Evolutionary conservation across 2,329 filamentous ascomycete genomes (phyloP).

Genomic region (Hypoxylon sp.): DNA sequence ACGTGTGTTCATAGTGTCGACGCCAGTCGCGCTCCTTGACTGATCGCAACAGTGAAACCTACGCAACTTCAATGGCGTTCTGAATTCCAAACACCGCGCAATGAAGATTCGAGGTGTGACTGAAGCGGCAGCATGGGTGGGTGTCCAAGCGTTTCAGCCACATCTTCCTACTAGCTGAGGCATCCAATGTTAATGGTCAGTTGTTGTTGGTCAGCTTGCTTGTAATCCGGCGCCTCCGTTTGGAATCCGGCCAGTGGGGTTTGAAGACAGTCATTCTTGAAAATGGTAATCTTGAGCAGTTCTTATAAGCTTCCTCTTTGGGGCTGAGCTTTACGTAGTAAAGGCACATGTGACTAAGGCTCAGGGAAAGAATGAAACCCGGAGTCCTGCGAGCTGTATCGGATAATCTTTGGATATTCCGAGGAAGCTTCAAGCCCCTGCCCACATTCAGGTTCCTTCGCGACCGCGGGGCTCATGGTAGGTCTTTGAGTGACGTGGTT

Average conservation of each 20-base stretch:
- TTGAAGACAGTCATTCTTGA: conserved; percentile 11
- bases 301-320: conserved; percentile 18
- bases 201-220: conserved; percentile 20
- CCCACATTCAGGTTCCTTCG: background rate
- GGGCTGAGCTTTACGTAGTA: conserved; percentile 4
- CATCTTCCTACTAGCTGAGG: conserved; percentile 21
- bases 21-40: background rate
- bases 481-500: conserved; percentile 7
- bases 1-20: conserved; percentile 5
- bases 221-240: conserved; percentile 20
- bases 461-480: background rate
- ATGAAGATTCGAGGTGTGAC: conserved; percentile 16
- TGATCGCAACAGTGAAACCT: conserved; percentile 3
- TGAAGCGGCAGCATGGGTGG: conserved; percentile 5
- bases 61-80: conserved; percentile 14
- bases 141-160: conserved; percentile 40
- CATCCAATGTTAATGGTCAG: conserved; percentile 28
- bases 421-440: background rate
- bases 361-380: background rate
- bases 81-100: conserved; percentile 12
- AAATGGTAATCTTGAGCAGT: conserved; percentile 13
- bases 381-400: background rate
- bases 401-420: conserved; percentile 22
- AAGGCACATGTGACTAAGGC: background rate
- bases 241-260: conserved; percentile 21